A percentile compares a stretch with the other conserved stretches of the same genome.
Conservation (phyloP, 495 filamentous ascomycete genomes). For the Trichoderma virens region DNA sequence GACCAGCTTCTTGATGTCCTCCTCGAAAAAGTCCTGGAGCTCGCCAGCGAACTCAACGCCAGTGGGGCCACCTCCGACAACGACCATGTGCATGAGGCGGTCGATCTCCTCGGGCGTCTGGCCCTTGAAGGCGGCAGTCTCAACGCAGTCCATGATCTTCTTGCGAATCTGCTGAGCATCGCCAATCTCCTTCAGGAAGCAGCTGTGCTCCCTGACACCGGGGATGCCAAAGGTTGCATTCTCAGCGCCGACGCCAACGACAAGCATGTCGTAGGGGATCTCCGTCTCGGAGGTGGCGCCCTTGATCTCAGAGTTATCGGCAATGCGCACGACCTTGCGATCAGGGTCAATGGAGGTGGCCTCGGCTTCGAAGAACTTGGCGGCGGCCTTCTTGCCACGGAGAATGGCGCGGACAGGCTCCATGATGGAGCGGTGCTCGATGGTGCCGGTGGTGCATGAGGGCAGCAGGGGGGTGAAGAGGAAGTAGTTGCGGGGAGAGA, state of each 20-base stretch:
- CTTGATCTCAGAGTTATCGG: constrained; percentile 88
- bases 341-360: constrained; percentile 94
- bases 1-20: constrained; percentile 96
- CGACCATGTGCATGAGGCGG: constrained; percentile 97
- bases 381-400: constrained; percentile 80
- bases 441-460: constrained; percentile 91
- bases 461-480: constrained; percentile 96
- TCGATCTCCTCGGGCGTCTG: constrained; percentile 84
- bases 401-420: constrained; percentile 94
- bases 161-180: constrained; percentile 94
- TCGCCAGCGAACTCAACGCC: constrained; percentile 98
- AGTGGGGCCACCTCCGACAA: constrained; percentile 94
- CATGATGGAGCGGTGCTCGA: constrained; percentile 99
- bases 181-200: constrained; percentile 96
- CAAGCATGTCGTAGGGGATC: constrained; percentile 96
- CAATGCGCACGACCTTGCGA: constrained; percentile 77
- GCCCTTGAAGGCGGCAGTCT: constrained; percentile 97
- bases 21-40: constrained; percentile 96
- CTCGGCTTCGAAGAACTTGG: constrained; percentile 97
- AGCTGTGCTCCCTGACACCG: constrained; percentile 88
- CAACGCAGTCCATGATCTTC: constrained; percentile 98
- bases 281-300: constrained; percentile 76
- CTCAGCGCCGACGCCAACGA: constrained; percentile 93
- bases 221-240: constrained; percentile 98
- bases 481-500: constrained; percentile 98